These are phyloP conservation scores for Lobosporangium transversale DNA, from an alignment of 192 early-diverging fungal genomes.

Conservation along the genomic window DNA sequence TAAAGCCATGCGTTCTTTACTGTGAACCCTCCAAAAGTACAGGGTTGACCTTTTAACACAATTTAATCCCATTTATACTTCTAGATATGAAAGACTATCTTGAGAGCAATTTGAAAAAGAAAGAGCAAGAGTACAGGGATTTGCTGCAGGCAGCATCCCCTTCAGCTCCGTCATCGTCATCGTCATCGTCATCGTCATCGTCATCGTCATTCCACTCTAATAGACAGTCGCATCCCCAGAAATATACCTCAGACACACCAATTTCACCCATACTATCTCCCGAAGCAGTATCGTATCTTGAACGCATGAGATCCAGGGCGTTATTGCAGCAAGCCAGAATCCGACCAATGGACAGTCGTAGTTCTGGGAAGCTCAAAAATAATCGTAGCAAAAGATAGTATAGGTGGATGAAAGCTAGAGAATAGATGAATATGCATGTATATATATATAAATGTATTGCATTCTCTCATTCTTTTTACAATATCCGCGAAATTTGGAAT, in stretches of 20 bases:
- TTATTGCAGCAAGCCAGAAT: background rate
- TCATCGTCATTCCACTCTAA: background rate
- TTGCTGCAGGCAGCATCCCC: conserved; percentile 8
- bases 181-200: background rate
- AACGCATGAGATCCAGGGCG: conserved; percentile 12
- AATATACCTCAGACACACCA: background rate
- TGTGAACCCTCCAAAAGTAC: too few relatives aligned
- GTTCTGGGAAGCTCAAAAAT: too few relatives aligned
- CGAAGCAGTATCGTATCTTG: conserved; percentile 31
- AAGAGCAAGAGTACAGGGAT: conserved; percentile 24
- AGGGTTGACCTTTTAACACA: too few relatives aligned
- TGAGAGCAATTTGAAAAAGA: conserved; percentile 3
- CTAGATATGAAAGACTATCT: conserved; percentile 43
- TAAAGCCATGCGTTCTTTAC: background rate
- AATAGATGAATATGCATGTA: too few relatives aligned
- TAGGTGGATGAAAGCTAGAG: background rate
- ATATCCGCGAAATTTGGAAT: too few relatives aligned
- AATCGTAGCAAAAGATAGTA: background rate
- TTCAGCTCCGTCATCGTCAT: background rate
- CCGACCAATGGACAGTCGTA: background rate
- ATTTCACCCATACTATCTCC: background rate
- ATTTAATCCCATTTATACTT: background rate
- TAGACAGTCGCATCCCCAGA: background rate
- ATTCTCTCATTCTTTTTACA: too few relatives aligned
- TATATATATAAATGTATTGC: too few relatives aligned